phyloP scores from a whole-genome alignment of 306 rosid genomes.

The Casuarina cunninghamiana region DNA sequence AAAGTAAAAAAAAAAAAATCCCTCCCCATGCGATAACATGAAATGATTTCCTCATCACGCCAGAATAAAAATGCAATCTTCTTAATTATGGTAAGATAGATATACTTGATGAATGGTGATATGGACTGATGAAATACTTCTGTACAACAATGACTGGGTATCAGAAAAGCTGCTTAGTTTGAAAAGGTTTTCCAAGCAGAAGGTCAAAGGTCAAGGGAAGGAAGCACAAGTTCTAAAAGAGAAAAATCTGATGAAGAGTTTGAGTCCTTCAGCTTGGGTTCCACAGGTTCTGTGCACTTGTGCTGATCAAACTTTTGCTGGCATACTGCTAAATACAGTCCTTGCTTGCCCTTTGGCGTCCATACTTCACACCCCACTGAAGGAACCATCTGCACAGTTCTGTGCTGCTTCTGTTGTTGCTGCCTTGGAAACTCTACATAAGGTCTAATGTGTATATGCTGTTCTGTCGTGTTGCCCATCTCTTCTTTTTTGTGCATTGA shows the following conservation, averaged over 20 bases:
- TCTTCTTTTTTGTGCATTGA: constrained; percentile 15
- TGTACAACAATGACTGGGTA: constrained; percentile 35
- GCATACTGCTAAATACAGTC: constrained; percentile 64
- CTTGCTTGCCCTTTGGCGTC: constrained; percentile 89
- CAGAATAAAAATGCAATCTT: constrained; percentile 8
- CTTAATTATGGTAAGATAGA: constrained; percentile 13
- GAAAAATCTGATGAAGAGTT: constrained; percentile 65
- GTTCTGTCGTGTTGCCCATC: background rate
- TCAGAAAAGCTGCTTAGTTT: constrained; percentile 73
- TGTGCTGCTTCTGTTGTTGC: constrained; percentile 72
- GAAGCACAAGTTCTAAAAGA: constrained; percentile 84
- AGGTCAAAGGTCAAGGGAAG: constrained; percentile 77
- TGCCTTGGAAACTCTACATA: constrained; percentile 79
- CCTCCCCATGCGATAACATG: background rate
- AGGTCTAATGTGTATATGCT: constrained; percentile 51
- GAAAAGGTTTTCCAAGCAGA: constrained; percentile 82
- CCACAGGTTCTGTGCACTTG: constrained; percentile 79
- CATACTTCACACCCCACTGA: constrained; percentile 70
- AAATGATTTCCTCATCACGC: background rate
- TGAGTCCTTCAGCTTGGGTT: constrained; percentile 62
- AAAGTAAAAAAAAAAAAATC: background rate
- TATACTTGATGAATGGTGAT: constrained; percentile 13
- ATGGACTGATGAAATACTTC: constrained; percentile 36
- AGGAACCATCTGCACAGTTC: constrained; percentile 67
- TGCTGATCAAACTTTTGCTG: constrained; percentile 71